Base-by-base conservation (phyloP, 805 yeast genomes). In the Candida bentonensis region DNA sequence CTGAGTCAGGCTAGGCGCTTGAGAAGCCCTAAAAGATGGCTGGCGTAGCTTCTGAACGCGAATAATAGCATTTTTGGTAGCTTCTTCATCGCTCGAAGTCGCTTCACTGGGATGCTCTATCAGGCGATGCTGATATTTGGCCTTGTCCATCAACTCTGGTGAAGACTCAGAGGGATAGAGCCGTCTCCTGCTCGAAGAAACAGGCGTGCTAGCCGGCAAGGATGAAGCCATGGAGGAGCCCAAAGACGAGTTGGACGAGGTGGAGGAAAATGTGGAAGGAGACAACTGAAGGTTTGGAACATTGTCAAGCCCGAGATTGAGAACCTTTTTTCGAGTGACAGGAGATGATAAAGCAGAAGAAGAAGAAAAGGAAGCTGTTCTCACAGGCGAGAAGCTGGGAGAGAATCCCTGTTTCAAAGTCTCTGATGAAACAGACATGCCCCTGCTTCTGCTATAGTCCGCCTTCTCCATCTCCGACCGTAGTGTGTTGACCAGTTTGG, bases 401-500 rank as follows among this genome's bases (percentile, higher is more conserved):
- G 17, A 23, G 21, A 23, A 21, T 25, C 41, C 17, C 21, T 13
- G 21, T 26, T 4, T 15, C 2, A 76, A 67, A 0, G 42, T 30
- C 21, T 78, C 67, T 1, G 72, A 62, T 4, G 79, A 68, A 40
- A 67, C 60, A 42, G 76, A 70, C 45, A 63, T 67, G n/a, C 60
- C 52, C 3, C 62, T 49, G 21, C 51, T 42, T 13, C 52, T 47
- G 2, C 51, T 40, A n/a, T 9, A 30, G n/a, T 30, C 46, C 49
- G 63, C 67, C 52, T 75, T 78, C 50, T 78, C 84, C 50, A 79
- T 94, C 58, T 89, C 97, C 23, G 71, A 79, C 55, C 87, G 83
- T 57, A 92, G 72, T 49, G 95, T 68, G 55, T 84, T 83, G 50
- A 92, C 86, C 13, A 83, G 88, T 62, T 88, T 96, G 56, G 85